A percentile compares a stretch with the other conserved stretches of the same genome.
These are phyloP conservation scores for Brassica cretica DNA, from an alignment of 345 rosid species.

Conservation along the genomic window DNA sequence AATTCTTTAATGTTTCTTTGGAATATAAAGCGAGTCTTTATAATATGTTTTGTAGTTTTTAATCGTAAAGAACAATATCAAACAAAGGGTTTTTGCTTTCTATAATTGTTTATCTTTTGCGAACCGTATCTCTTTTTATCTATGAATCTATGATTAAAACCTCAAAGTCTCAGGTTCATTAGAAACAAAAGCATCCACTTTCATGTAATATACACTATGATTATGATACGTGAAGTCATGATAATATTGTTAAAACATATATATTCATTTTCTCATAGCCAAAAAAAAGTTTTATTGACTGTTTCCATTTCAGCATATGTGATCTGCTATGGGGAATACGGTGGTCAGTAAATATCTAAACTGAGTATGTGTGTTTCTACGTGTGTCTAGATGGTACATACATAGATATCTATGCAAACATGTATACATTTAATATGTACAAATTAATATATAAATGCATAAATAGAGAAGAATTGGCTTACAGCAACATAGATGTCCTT, in stretches of 20 bases:
- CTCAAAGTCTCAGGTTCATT: constrained; percentile 38
- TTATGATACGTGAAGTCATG: constrained; percentile 11
- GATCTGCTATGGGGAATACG: background rate
- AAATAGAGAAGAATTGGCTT: constrained; percentile 27
- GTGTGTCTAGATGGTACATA: background rate
- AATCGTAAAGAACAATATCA: constrained; percentile 33
- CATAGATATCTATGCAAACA: background rate
- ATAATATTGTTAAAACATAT: constrained; percentile 4
- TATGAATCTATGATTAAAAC: constrained; percentile 34
- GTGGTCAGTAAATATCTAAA: constrained; percentile 9
- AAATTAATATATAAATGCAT: background rate
- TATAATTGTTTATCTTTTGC: constrained; percentile 12
- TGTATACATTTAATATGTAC: constrained; percentile 9
- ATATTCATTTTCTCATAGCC: background rate
- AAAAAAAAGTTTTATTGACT: background rate
- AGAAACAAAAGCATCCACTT: constrained; percentile 39
- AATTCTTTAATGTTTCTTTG: constrained; percentile 33
- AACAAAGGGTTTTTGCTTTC: constrained; percentile 34
- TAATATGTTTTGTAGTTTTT: constrained; percentile 8
- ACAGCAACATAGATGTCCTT: constrained; percentile 44
- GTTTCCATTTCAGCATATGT: background rate
- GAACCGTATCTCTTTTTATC: constrained; percentile 31
- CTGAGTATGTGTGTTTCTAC: background rate
- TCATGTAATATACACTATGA: constrained; percentile 6
- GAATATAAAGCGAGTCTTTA: constrained; percentile 33